Base-by-base conservation (phyloP, 805 yeast genomes). In the Candida ovalis region DNA sequence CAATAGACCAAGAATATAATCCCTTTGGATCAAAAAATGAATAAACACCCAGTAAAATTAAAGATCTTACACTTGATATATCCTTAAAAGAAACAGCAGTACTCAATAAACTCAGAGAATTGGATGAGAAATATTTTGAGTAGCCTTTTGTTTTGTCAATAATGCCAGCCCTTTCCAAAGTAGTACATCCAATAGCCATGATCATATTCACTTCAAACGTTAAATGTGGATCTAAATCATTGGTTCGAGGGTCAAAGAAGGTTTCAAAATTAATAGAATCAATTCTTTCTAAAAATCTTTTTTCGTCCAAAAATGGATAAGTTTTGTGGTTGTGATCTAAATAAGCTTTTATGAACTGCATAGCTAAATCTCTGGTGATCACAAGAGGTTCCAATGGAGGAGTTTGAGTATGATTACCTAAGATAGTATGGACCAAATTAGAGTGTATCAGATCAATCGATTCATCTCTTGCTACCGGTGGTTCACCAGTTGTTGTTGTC, bases 171-270 rank as follows among this genome's bases (percentile, higher is more conserved):
- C 72, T 61, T 40, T 72, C 73, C 43, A 79, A 59, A 2, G 80
- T 72, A 9, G 80, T 74, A 46, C 80, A 76, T 1, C 84, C 83
- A 38, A 77, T 74, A 4, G 81, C 79, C 63, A 77, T 67, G 2
- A 77, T 71, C 77, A 80, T 74, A 57, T 71, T 73, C 10, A 78
- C 53, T 60, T 79, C 77, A 52, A 77, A 78, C 22, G 67, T 61
- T 19, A 60, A 53, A 47, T 64, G 60, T 19, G 62, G 59, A 30
- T 70, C 65, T 21, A 57, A 42, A 1, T 48, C 42, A 38, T 41
- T 45, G n/a, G 43, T 32, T 19, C 50, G 30, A 15, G 36, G 36
- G 22, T 52, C 49, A 36, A 54, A 55, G 33, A 55, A 51, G 5
- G 45, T 44, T 36, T 57, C 53, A 42, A 52, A 56, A 24, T 63